Base-by-base conservation (phyloP, 805 yeast genomes). In the Candida maltosa region DNA sequence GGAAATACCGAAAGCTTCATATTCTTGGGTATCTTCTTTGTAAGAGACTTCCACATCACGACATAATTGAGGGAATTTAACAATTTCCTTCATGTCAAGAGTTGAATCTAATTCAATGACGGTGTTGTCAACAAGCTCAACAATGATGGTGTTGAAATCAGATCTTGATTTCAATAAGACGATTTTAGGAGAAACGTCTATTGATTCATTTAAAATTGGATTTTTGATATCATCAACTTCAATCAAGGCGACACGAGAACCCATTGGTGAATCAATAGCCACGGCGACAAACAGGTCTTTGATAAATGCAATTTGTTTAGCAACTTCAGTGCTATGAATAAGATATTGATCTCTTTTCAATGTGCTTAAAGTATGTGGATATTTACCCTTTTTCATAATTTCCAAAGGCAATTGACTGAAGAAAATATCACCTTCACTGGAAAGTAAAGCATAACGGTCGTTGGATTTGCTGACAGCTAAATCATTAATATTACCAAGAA, bases 51-150 rank as follows among this genome's bases (percentile, higher is more conserved):
- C 77, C 34, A 60, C 49, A 24, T 68, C 83, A 35, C 73, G 73
- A 49, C 94, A 87, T 18, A 85, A 61, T 49, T 76, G 83, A 1
- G 91, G 89, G 42, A 88, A 79, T 38, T 69, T 67, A 2, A 76
- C 55, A 4, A 82, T 49, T 23, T 58, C 56, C 1, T 35, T 50
- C 44, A 41, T 58, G 57, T 19, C 54, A 51, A 9, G 49, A 24
- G 48, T 66, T 58, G 38, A 31, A 16, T 52, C 40, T 16, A 80
- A 38, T 38, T 64, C 62, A 44, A 61, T 62, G 4, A 86, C 70
- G 4, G 75, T 52, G 14, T 88, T 87, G 51, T 79, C 80, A 24
- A 82, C 69, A 1, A 81, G 70, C 54, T 87, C 80, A 44, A 74
- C 73, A 2, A 78, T 74, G 10, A 80, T 54, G 2, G 60, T 53